Conservation (phyloP, 176 grass and related monocot genomes). For the Aegilops tauschii region DNA sequence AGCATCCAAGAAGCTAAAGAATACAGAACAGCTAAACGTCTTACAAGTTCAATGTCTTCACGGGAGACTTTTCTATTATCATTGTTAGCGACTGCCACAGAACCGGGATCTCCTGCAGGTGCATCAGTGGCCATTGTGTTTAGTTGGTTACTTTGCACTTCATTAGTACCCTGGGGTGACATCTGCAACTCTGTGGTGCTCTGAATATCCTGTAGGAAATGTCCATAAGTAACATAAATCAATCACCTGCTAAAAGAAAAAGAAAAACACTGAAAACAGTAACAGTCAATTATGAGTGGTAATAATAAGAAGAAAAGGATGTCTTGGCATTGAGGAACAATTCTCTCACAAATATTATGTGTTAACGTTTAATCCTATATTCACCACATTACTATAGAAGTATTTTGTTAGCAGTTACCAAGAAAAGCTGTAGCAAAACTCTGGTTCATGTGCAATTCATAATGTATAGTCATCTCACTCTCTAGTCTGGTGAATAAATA, state of each 20-base stretch:
- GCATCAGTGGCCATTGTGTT: conserved; percentile 52
- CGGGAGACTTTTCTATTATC: conserved; percentile 91
- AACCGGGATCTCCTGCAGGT: conserved; percentile 64
- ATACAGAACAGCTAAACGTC: conserved; percentile 2
- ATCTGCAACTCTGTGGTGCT: conserved; percentile 63
- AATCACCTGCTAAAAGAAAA: not conserved
- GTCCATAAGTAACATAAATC: conserved; percentile 15
- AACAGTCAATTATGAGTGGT: conserved; percentile 8
- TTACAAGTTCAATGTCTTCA: conserved; percentile 97
- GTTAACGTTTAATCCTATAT: not conserved
- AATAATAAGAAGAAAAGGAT: conserved; percentile 11
- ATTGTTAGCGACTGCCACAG: conserved; percentile 59
- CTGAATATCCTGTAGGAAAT: conserved; percentile 71
- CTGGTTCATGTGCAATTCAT: conserved; percentile 7
- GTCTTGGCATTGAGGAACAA: not conserved
- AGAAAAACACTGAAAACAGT: not conserved
- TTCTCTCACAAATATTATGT: conserved; percentile 3
- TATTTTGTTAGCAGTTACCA: not conserved
- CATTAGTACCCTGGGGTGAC: conserved; percentile 61
- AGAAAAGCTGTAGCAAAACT: not conserved
- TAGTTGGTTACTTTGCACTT: conserved; percentile 65
- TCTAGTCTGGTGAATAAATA: conserved; percentile 5
- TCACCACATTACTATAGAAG: not conserved
- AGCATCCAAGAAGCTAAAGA: not conserved
- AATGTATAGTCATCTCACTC: not conserved